phyloP scores from a whole-genome alignment of 83 land plant genomes.

The Thuja plicata region DNA sequence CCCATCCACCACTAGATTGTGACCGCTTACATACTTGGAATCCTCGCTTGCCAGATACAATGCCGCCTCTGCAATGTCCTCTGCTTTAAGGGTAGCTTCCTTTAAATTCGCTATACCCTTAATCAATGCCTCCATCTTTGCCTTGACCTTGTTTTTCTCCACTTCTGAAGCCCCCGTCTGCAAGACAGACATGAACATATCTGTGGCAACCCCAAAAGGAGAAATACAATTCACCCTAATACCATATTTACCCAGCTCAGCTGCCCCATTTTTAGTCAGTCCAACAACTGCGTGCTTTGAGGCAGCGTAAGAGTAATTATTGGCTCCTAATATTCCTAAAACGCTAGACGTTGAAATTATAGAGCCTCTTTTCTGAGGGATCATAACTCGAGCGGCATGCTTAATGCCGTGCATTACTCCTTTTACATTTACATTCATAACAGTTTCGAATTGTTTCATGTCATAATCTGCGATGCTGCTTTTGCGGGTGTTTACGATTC shows the following conservation, averaged over 20 bases:
- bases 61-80: slow-evolving; percentile 28
- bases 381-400: slow-evolving; percentile 76
- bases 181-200: slow-evolving; percentile 14
- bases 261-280: slow-evolving; percentile 38
- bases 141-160: background rate
- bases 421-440: slow-evolving; percentile 56
- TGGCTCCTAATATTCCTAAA: slow-evolving; percentile 41
- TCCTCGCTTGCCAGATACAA: slow-evolving; percentile 21
- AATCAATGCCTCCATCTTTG: background rate
- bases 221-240: slow-evolving; percentile 62
- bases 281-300: slow-evolving; percentile 57
- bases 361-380: slow-evolving; percentile 48
- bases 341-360: slow-evolving; percentile 60
- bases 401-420: slow-evolving; percentile 71
- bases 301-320: slow-evolving; percentile 48
- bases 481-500: slow-evolving; percentile 31
- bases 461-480: slow-evolving; percentile 31
- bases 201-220: slow-evolving; percentile 50
- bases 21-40: slow-evolving; percentile 25
- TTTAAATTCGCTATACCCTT: slow-evolving; percentile 6
- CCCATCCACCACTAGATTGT: slow-evolving; percentile 31
- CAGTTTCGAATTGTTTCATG: slow-evolving; percentile 38
- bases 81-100: slow-evolving; percentile 17
- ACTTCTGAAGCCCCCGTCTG: background rate
- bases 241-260: slow-evolving; percentile 55